Base-by-base conservation (phyloP, 1,284 basidiomycete species). In the Leccinum subrobustum region DNA sequence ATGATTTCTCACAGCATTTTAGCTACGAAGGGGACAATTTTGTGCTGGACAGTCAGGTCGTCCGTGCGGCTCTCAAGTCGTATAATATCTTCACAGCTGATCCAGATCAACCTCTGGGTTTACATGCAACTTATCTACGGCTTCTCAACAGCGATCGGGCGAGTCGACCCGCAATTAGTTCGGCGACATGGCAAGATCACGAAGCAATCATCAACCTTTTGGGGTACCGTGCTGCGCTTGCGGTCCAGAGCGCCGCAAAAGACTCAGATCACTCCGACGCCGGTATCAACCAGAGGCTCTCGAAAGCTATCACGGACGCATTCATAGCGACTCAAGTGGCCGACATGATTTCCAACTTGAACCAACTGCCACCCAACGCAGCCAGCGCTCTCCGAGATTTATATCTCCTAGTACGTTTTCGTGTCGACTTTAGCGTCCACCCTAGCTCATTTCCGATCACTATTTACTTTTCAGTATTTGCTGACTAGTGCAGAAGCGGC, bases 21-120 rank as follows among this genome's bases (percentile, higher is more conserved):
- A 89, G 86, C 2, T 91, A 83, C 65, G 89, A 92, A 76, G 89
- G 89, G 18, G 90, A 92, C 67, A 91, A 92, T 70, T 91, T 83
- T 65, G 86, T 92, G 7, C 79, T 92, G 2, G 85, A 89, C 64
- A 80, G 84, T 53, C 90, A 92, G 73, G 88, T 90, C 42, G 84
- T 88, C 27, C 82, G 88, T 27, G 84, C 86, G 0, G 87, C 88
- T 1, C 71, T 89, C 18, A 92, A 90, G 67, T 78, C 86, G 0
- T 81, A 81, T 67, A 73, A 69, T 7, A 63, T 62, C n/a, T 73
- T 75, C 29, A 63, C 67, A 25, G 62, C 61, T 7, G 16, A 37
- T n/a, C 52, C 61, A 1, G 58, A 66, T 47, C 65, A 57, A 33
- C 54, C 70, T 54, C 73, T 86, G 14, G 77, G 85, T 1, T 80